phyloP scores from a whole-genome alignment of 441 rosid species.

The Isatis lusitanica region DNA sequence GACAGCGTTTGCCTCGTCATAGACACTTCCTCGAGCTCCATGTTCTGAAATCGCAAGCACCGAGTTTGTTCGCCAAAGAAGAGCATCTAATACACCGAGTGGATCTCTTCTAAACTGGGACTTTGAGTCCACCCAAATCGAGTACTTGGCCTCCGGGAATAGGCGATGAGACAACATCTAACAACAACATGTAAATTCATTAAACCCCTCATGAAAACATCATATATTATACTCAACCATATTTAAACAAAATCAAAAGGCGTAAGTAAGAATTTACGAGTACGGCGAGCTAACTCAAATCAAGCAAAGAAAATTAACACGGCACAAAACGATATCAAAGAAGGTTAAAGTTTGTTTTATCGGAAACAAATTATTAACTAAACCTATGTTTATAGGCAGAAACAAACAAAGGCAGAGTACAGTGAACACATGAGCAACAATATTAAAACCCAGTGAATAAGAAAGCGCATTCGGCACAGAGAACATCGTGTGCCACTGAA shows the following conservation, averaged over 20 bases:
- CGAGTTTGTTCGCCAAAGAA: conserved; percentile 89
- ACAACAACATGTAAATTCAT: conserved; percentile 25
- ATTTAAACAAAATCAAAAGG: neutral
- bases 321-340: neutral
- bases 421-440: neutral
- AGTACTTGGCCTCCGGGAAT: conserved; percentile 77
- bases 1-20: conserved; percentile 95
- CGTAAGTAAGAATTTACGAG: neutral
- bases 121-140: conserved; percentile 97
- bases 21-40: conserved; percentile 95
- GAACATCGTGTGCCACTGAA: neutral
- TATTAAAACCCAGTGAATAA: neutral
- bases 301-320: neutral
- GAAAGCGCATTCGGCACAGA: neutral
- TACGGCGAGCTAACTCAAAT: neutral
- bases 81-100: conserved; percentile 84
- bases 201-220: conserved; percentile 1
- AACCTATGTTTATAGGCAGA: neutral
- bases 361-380: neutral
- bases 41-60: conserved; percentile 92
- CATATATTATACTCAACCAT: neutral
- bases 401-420: neutral
- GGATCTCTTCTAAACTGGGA: conserved; percentile 98
- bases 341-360: neutral
- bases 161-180: conserved; percentile 97